Evolutionary conservation across 805 yeast species (phyloP), one percentile per base, ranked within the genome.

Genomic region (Metschnikowia lunata): DNA sequence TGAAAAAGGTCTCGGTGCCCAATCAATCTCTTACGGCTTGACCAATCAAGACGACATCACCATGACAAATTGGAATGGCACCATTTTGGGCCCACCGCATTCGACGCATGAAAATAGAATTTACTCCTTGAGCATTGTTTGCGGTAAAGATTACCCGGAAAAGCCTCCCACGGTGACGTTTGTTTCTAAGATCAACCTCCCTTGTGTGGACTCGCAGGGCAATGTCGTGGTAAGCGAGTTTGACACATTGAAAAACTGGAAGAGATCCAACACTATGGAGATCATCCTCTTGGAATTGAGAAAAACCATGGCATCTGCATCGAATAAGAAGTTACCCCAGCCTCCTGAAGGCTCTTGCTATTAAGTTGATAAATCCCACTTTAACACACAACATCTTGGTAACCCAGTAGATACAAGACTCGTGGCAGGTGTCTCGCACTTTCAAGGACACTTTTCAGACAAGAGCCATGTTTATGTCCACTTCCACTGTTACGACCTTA

Each of bases 61-160:
- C 40, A 88, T 93, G 95, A 85, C 96, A 9, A 68, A 84, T 57
- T 93, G 99, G 99, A 93, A 90, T 67, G 99, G 97, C 10, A 93
- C 99, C 30, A 91, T 93, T 41, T 72, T 93, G 52, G 99, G 99
- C 0, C 99, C 99, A 4, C 99, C 99, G 30, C 95, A 86, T 59
- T 66, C 71, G 11, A 79, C 79, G 26, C 97, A 91, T 63, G 97
- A 90, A 63, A 93, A 93, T 66, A 77, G 99, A 60, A 93, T 93
- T 50, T 93, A 93, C 64, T 83, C 88, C 30, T 72, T 93, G 44
- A 80, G 78, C 42, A 80, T 93, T 39, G 81, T 79, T 50, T 90
- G 97, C 63, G 97, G 89, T 15, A 80, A 79, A 6, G 69, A 75
- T 7, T 93, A 93, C 62, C 99, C 99, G 1, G 93, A 86, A 49